phyloP scores from a whole-genome alignment of 1,139 yeast genomes.

The Candida buenavistaensis region DNA sequence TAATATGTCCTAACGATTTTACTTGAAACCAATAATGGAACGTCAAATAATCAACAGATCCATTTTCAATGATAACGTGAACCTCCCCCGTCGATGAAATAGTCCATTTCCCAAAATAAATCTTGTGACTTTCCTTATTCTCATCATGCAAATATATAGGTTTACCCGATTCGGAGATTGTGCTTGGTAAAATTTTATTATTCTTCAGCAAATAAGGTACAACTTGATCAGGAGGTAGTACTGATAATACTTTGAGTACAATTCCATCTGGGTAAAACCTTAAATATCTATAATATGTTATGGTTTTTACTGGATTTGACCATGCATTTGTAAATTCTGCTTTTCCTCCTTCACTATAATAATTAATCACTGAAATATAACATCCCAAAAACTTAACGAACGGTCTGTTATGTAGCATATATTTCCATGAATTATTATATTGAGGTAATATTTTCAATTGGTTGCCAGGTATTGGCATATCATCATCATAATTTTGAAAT shows the following conservation, averaged over 20 bases:
- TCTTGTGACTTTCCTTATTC: conserved; percentile 33
- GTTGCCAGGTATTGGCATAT: conserved; percentile 42
- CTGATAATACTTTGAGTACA: conserved; percentile 64
- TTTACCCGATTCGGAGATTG: conserved; percentile 12
- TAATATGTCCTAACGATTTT: conserved; percentile 52
- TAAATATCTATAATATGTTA: conserved; percentile 83
- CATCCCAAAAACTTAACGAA: conserved; percentile 78
- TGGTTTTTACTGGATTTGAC: conserved; percentile 75
- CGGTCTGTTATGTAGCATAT: conserved; percentile 56
- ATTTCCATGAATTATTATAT: conserved; percentile 54
- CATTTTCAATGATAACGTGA: conserved; percentile 52
- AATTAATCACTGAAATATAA: conserved; percentile 82
- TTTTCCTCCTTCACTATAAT: conserved; percentile 76
- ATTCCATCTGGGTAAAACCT: conserved; percentile 81
- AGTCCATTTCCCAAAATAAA: conserved; percentile 57
- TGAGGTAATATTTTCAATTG: conserved; percentile 43
- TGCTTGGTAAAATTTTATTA: conserved; percentile 19
- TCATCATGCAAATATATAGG: conserved; percentile 11
- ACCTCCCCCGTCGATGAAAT: conserved; percentile 51
- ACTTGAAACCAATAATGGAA: conserved; percentile 66
- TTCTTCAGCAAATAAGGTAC: conserved; percentile 52
- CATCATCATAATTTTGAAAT: conserved; percentile 15
- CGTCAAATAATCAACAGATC: conserved; percentile 61
- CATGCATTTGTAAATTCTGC: conserved; percentile 67
- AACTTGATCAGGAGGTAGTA: conserved; percentile 63